Percentiles rank a stretch among this genome's conserved stretches.
These are phyloP conservation scores for Kuraishia ogatae DNA, from an alignment of 805 yeast species.

Conservation along the genomic window DNA sequence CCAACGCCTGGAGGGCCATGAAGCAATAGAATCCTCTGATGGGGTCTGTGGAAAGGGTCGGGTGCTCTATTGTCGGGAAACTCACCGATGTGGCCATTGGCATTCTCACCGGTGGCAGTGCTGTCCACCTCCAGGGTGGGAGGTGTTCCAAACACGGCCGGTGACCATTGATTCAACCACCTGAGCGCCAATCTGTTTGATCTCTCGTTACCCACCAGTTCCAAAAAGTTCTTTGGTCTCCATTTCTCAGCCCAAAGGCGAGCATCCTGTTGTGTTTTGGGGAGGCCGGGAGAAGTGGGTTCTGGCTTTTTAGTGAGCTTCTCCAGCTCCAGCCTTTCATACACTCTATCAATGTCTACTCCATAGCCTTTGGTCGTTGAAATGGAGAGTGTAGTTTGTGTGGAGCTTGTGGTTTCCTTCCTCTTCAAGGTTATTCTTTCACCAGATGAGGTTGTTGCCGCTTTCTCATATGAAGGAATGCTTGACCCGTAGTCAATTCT, in stretches of 20 bases:
- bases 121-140: constrained; percentile 10
- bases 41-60: constrained; percentile 54
- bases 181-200: constrained; percentile 48
- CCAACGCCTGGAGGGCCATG: constrained; percentile 96
- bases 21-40: constrained; percentile 55
- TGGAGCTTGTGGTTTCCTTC: not conserved
- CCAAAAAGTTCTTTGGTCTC: constrained; percentile 55
- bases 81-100: not conserved
- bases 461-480: not conserved
- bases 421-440: not conserved
- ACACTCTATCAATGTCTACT: constrained; percentile 15
- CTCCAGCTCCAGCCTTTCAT: constrained; percentile 14
- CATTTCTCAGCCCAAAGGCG: constrained; percentile 54
- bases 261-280: constrained; percentile 3
- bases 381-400: not conserved
- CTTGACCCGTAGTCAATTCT: not conserved
- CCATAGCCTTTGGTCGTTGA: not conserved
- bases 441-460: not conserved
- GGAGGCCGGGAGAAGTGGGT: constrained; percentile 3
- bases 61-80: constrained; percentile 6
- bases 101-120: no score
- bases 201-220: constrained; percentile 61
- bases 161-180: constrained; percentile 66
- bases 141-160: constrained; percentile 40
- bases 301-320: constrained; percentile 8